phyloP scores from a whole-genome alignment of 176 grass and related monocot genomes.

The Urochloa ruziziensis region DNA sequence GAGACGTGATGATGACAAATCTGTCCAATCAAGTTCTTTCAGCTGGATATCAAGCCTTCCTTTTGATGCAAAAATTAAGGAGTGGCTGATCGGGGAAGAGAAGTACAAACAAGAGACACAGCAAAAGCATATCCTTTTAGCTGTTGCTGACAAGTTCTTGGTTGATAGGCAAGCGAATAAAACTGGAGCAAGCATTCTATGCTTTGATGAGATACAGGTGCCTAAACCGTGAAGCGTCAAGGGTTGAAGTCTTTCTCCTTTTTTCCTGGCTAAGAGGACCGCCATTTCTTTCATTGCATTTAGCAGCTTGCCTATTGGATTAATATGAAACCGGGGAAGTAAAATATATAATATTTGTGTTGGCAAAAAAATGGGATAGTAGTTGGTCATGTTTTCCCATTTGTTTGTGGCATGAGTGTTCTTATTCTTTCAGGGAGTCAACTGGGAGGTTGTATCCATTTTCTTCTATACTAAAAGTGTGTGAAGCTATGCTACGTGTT shows the following conservation, averaged over 20 bases:
- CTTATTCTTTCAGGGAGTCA: neutral
- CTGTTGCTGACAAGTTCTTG: constrained; percentile 93
- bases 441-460: neutral
- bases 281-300: neutral
- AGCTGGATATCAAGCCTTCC: constrained; percentile 87
- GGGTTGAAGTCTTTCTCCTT: neutral
- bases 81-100: constrained; percentile 94
- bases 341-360: neutral
- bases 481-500: neutral
- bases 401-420: neutral
- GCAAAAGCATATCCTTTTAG: constrained; percentile 88
- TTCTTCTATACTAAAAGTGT: neutral
- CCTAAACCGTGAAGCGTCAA: constrained; percentile 15
- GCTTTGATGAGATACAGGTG: constrained; percentile 99
- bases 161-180: constrained; percentile 83
- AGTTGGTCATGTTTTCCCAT: neutral
- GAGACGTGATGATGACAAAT: constrained; percentile 44
- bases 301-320: neutral
- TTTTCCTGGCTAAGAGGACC: neutral
- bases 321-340: neutral
- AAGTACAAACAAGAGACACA: constrained; percentile 82
- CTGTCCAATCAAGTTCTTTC: constrained; percentile 42
- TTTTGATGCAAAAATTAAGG: constrained; percentile 84
- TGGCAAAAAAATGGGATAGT: neutral
- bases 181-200: constrained; percentile 92